phyloP scores from a whole-genome alignment of 1,139 yeast genomes.

The Nadsonia commutata region DNA sequence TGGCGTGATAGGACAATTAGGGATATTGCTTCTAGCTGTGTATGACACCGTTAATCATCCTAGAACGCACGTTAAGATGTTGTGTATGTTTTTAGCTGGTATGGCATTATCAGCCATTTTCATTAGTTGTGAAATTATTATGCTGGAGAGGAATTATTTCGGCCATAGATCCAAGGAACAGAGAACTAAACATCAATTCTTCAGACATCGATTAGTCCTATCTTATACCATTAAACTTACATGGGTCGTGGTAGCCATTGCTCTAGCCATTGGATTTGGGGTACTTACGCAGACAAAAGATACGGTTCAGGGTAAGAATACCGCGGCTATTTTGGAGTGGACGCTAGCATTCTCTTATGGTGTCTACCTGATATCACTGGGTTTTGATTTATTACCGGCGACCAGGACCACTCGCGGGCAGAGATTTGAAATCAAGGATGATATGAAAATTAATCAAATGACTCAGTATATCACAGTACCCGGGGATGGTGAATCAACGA shows the following conservation, averaged over 20 bases:
- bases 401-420: background rate
- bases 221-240: constrained; percentile 33
- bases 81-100: constrained; percentile 58
- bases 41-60: constrained; percentile 52
- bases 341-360: constrained; percentile 72
- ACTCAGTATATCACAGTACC: too few species aligned
- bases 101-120: constrained; percentile 50
- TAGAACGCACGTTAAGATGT: constrained; percentile 53
- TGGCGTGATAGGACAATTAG: constrained; percentile 58
- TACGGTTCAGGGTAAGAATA: constrained; percentile 28
- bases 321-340: constrained; percentile 70
- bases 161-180: constrained; percentile 7
- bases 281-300: constrained; percentile 23
- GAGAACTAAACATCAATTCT: background rate
- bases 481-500: too few species aligned
- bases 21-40: constrained; percentile 59
- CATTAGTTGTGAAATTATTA: constrained; percentile 43
- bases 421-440: background rate
- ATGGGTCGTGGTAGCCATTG: constrained; percentile 61
- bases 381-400: constrained; percentile 52
- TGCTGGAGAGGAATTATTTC: constrained; percentile 43
- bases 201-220: constrained; percentile 27
- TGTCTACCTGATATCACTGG: constrained; percentile 45
- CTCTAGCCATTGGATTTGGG: constrained; percentile 49
- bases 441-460: background rate